phyloP scores from a whole-genome alignment of 495 filamentous ascomycete genomes.

The Aspergillus biplanus region DNA sequence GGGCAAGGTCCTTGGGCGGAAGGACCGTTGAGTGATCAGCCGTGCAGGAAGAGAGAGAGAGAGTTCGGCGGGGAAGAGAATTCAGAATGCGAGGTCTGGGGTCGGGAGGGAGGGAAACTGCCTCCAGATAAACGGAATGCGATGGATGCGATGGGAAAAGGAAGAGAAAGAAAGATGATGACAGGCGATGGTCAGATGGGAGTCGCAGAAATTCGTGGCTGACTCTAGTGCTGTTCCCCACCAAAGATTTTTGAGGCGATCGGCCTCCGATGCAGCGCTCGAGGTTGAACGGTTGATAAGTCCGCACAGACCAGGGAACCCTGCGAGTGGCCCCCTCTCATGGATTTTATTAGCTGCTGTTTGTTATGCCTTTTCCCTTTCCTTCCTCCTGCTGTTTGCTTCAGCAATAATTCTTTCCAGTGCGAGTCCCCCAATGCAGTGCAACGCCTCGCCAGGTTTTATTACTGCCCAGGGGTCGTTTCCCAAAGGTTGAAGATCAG shows the following conservation, averaged over 20 bases:
- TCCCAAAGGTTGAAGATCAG: background rate
- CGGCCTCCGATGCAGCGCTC: conserved; percentile 25
- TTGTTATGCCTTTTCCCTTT: background rate
- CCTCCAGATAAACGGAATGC: conserved; percentile 12
- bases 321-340: background rate
- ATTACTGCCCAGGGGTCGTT: background rate
- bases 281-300: conserved; percentile 19
- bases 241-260: conserved; percentile 32
- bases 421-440: background rate
- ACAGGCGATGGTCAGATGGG: conserved; percentile 29
- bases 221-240: conserved; percentile 28
- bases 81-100: background rate
- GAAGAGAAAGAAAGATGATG: conserved; percentile 18
- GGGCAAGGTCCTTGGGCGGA: conserved; percentile 24
- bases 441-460: background rate
- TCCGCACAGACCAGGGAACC: conserved; percentile 29
- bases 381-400: background rate
- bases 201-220: conserved; percentile 26
- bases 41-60: conserved; percentile 18
- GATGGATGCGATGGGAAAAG: background rate
- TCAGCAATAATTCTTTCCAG: background rate
- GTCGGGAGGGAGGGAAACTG: conserved; percentile 7
- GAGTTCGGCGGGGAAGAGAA: conserved; percentile 6
- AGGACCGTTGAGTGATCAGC: conserved; percentile 8
- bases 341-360: background rate